Evolutionary conservation across 163 green algal genomes (phyloP).

Genomic region (Chlamydomonas reinhardtii): DNA sequence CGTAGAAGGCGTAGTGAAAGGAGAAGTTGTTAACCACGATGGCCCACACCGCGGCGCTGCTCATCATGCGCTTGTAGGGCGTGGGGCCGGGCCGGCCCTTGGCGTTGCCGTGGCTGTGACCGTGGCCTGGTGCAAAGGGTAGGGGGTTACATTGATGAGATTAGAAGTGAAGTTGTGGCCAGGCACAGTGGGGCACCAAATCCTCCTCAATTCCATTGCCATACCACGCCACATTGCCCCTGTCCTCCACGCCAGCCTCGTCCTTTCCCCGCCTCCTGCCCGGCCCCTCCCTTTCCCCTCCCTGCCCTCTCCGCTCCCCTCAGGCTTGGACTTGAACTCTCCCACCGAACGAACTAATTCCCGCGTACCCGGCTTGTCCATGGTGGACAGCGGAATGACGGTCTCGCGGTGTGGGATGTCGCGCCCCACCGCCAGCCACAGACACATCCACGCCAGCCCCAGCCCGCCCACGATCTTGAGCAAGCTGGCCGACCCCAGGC

Average conservation of each 20-base stretch:
- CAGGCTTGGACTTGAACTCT: too few species aligned
- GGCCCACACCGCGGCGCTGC: slow-evolving; percentile 81
- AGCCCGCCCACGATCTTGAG: slow-evolving; percentile 78
- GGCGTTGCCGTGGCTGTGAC: neutral
- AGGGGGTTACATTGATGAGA: too few species aligned
- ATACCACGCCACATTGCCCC: too few species aligned
- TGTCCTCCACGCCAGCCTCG: too few species aligned
- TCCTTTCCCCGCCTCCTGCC: too few species aligned
- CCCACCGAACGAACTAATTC: too few species aligned
- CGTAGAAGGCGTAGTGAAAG: slow-evolving; percentile 99
- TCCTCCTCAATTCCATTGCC: too few species aligned
- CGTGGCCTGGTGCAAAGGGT: slow-evolving; percentile 8
- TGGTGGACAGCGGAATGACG: slow-evolving; percentile 61
- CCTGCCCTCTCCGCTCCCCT: too few species aligned
- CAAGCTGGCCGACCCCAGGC: slow-evolving; percentile 70
- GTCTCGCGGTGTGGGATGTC: slow-evolving; percentile 70
- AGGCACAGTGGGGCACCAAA: too few species aligned
- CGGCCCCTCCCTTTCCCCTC: too few species aligned
- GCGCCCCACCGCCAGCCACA: slow-evolving; percentile 81
- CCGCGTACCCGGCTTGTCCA: slow-evolving; percentile 31
- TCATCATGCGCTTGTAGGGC: slow-evolving; percentile 82
- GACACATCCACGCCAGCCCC: slow-evolving; percentile 81
- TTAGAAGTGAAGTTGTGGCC: too few species aligned
- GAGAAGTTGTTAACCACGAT: slow-evolving; percentile 99
- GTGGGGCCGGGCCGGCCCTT: slow-evolving; percentile 62